Evolutionary conservation across 2,329 filamentous ascomycete genomes (phyloP), one percentile per base, ranked within the genome.

Genomic region (Diplocarpon rosae): DNA sequence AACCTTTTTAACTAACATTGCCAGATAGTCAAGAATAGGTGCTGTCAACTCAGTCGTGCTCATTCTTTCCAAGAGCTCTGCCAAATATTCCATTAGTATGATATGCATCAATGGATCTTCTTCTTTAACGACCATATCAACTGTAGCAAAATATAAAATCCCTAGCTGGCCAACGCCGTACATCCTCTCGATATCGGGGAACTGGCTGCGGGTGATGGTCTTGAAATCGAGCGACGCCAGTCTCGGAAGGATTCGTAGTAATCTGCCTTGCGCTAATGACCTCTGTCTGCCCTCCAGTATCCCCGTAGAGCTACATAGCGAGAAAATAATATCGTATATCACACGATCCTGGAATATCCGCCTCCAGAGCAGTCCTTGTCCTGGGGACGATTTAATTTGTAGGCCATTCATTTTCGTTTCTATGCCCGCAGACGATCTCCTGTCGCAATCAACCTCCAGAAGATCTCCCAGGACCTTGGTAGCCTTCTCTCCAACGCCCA

Each of bases 401-500:
- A 60, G 58, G 20, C 63, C 63, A 29, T 61, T 62, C 40, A 63
- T 56, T 37, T 55, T 52, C 15, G 51, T 43, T 32, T 52, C 45
- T n/a, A 60, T 45, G 3, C 42, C 49, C 39, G 53, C 48, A 32
- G 54, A 55, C 24, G 48, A 45, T 45, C 53, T 55, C n/a, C 47
- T 46, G 45, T 69, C 66, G 51, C 71, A 76, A 59, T 80, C 76
- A 6, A 70, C 63, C 39, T 76, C 70, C 3, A 80, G 65, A 30
- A 80, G 57, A 50, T 75, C 70, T 1, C 69, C 69, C 2, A 81
- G 57, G 1, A 73, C 68, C 40, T 62, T 66, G 1, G 65, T 65
- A 2, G 69, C 74, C 28, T 66, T 69, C 56, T 78, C 72, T 10
- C 72, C 75, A 2, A 79, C 73, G 42, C 70, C 71, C 5, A 76